Conservation (phyloP, 257 asterid species). For the Parsonsia alboflavescens region DNA sequence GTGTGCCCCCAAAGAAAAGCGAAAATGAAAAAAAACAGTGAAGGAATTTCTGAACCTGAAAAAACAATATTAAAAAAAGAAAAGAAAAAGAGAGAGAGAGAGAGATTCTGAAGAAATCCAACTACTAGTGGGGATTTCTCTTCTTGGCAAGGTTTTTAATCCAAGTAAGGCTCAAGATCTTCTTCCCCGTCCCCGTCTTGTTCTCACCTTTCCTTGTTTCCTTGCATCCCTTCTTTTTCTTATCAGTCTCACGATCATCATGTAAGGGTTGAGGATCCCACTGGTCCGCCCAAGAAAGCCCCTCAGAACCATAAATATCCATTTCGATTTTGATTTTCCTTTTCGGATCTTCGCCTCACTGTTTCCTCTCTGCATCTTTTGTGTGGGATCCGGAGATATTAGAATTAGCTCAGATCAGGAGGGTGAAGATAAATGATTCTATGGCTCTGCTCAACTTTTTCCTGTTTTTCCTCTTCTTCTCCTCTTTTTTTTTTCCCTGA, state of each 20-base stretch:
- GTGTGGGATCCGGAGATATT: too few species aligned
- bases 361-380: neutral
- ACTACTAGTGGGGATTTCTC: slow-evolving; percentile 10
- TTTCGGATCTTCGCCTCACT: neutral
- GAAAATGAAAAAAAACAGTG: too few species aligned
- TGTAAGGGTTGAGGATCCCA: slow-evolving; percentile 85
- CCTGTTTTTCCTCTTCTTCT: neutral
- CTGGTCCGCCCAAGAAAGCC: slow-evolving; percentile 91
- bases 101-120: too few species aligned
- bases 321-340: slow-evolving; percentile 13
- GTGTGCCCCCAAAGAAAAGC: too few species aligned
- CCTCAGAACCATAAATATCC: slow-evolving; percentile 60
- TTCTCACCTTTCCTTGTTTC: slow-evolving; percentile 21
- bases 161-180: slow-evolving; percentile 51
- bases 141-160: slow-evolving; percentile 49
- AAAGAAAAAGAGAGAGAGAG: too few species aligned
- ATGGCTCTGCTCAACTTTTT: neutral
- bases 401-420: too few species aligned
- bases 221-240: slow-evolving; percentile 28
- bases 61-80: too few species aligned
- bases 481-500: too few species aligned
- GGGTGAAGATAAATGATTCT: too few species aligned
- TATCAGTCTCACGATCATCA: slow-evolving; percentile 27
- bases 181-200: slow-evolving; percentile 34
- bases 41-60: too few species aligned